Evolutionary conservation across 1,139 yeast genomes (phyloP), one percentile per base, ranked within the genome.

Genomic region (Candida sp.): DNA sequence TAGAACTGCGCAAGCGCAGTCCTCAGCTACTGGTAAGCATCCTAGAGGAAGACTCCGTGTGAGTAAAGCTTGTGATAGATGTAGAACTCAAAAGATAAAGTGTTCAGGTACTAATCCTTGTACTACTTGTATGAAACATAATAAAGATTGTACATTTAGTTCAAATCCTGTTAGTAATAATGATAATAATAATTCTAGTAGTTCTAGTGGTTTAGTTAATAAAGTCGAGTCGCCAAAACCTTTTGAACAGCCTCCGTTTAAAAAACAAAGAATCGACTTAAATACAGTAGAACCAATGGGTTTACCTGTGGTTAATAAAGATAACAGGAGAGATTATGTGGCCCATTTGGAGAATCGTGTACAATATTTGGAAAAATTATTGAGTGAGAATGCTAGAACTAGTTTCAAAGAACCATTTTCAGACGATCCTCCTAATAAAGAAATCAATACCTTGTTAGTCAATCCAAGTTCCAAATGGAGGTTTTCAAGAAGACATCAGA

Each of bases 21-120:
- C 40, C 35, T 30, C 38, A 40, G 15, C 29, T 8, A n/a, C n/a
- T n/a, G n/a, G n/a, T n/a, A n/a, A 7, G 12, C 9, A 34, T 25
- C 4, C 30, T 19, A 19, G 33, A 33, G 39, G 42, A 15, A 55
- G 80, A 36, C 52, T 73, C 51, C 60, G 84, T 41, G 87, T 81
- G 4, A 69, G 72, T 39, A 75, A 73, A 48, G 87, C 87, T 2
- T 82, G 87, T 53, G 82, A 76, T 46, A 64, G 82, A 23, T 82
- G 87, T 59, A 67, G 84, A 49, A 63, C 68, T 30, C 82, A 80
- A 46, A 82, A 82, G 58, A 79, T 79, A 48, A 82, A 82, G 54
- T 82, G 87, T 55, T 75, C 81, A 39, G 87, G 87, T 3, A 64
- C 71, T 21, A 58, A 57, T 40, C 87, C 87, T 2, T 82, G 87